Conservation (phyloP, 2,329 filamentous ascomycete genomes). For the Colletotrichum sp. region DNA sequence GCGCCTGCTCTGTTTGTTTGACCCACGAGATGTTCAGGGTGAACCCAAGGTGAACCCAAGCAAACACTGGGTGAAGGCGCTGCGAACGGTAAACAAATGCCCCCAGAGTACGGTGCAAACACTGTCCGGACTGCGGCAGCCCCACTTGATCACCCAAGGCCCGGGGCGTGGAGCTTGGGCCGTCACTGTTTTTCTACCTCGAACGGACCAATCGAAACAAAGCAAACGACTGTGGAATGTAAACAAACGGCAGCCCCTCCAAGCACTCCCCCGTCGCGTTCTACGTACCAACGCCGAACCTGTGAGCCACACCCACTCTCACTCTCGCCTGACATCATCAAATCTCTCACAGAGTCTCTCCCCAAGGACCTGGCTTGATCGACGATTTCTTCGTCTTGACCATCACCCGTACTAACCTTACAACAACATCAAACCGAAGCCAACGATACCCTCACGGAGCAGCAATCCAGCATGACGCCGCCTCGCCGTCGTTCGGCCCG, state of each 20-base stretch:
- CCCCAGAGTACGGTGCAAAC: not conserved
- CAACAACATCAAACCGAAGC: not conserved
- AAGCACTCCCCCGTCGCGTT: conserved; percentile 10
- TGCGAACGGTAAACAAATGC: not conserved
- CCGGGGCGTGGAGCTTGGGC: conserved; percentile 6
- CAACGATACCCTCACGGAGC: not conserved
- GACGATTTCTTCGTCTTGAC: not conserved
- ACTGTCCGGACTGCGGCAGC: not conserved
- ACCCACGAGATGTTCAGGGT: not conserved
- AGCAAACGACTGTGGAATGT: not conserved
- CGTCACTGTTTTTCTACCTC: not conserved
- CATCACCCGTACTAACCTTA: not conserved
- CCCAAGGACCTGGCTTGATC: not conserved
- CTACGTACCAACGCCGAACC: not conserved
- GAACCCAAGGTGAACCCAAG: not conserved
- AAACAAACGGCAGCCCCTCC: conserved; percentile 21
- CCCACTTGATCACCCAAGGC: not conserved
- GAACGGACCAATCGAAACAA: conserved; percentile 1
- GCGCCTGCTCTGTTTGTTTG: not conserved
- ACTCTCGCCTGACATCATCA: conserved; percentile 19
- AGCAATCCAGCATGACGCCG: conserved; percentile 38
- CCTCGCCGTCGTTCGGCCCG: conserved; percentile 50
- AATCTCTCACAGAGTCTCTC: not conserved
- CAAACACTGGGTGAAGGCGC: not conserved
- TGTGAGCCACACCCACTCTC: not conserved